Evolutionary conservation across 1,284 basidiomycete genomes (phyloP).

Genomic region (Ustilago xerochloae): DNA sequence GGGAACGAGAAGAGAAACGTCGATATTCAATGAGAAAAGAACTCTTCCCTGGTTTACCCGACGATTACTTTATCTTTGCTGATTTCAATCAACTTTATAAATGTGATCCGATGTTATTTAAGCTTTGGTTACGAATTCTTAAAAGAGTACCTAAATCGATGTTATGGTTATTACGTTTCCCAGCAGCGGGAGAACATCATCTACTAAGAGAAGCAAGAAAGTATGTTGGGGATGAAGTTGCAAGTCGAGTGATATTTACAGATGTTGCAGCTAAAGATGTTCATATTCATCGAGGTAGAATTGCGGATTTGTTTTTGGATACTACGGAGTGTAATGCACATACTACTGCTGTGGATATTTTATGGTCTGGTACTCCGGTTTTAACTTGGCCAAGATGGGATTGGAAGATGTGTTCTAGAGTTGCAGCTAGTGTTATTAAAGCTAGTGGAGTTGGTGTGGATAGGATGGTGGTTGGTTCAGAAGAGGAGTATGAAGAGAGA

Average conservation of each 20-base stretch:
- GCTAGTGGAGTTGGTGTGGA: slow-evolving; percentile 74
- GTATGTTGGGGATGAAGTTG: slow-evolving; percentile 74
- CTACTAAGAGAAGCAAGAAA: slow-evolving; percentile 71
- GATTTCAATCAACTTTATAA: slow-evolving; percentile 75
- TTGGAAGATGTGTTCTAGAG: slow-evolving; percentile 76
- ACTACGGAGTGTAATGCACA: slow-evolving; percentile 77
- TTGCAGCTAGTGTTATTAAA: slow-evolving; percentile 74
- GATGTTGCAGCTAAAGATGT: slow-evolving; percentile 74
- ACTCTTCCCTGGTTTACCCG: slow-evolving; percentile 71
- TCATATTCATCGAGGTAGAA: slow-evolving; percentile 73
- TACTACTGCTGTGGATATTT: slow-evolving; percentile 75
- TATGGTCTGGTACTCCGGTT: slow-evolving; percentile 76
- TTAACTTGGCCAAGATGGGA: slow-evolving; percentile 74
- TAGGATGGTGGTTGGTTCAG: slow-evolving; percentile 73
- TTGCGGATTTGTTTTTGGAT: slow-evolving; percentile 76
- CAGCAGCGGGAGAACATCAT: slow-evolving; percentile 73
- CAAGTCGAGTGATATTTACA: slow-evolving; percentile 74
- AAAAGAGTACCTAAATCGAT: slow-evolving; percentile 73
- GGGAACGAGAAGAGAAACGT: slow-evolving; percentile 72
- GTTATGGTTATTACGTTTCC: slow-evolving; percentile 76
- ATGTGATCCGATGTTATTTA: slow-evolving; percentile 71
- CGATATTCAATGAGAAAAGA: slow-evolving; percentile 71
- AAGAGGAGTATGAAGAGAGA: slow-evolving; percentile 73
- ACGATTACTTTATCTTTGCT: slow-evolving; percentile 73
- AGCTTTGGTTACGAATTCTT: slow-evolving; percentile 74